These are phyloP conservation scores for Parastagonospora avenae DNA, from an alignment of 2,329 filamentous ascomycete species.

Conservation along the genomic window DNA sequence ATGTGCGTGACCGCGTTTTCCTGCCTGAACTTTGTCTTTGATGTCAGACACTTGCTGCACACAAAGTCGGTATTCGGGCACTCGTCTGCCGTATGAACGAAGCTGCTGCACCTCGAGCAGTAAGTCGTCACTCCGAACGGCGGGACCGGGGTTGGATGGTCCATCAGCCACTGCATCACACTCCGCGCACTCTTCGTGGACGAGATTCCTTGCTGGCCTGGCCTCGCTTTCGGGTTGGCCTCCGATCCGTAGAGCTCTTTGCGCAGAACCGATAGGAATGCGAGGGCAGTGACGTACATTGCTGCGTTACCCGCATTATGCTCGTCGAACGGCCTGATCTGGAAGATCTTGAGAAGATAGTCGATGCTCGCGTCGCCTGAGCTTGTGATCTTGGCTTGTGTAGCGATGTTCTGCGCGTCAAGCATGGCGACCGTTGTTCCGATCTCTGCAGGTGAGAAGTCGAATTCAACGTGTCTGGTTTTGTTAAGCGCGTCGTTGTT, in stretches of 20 bases:
- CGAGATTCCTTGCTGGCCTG: conserved; percentile 13
- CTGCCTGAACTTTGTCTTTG: conserved; percentile 8
- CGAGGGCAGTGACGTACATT: conserved; percentile 17
- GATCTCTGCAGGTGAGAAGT: conserved; percentile 12
- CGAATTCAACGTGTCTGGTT: conserved; percentile 7
- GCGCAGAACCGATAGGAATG: conserved; percentile 14
- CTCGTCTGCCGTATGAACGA: conserved; percentile 2
- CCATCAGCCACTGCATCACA: conserved; percentile 17
- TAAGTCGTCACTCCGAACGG: conserved; percentile 12
- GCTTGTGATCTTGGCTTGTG: conserved; percentile 12
- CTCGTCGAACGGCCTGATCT: conserved; percentile 1
- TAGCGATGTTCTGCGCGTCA: conserved; percentile 18
- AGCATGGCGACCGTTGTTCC: conserved; percentile 16
- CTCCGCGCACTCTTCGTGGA: conserved; percentile 7
- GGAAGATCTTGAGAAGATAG: conserved; percentile 10
- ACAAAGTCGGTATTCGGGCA: conserved; percentile 9
- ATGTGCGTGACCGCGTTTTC: conserved; percentile 15
- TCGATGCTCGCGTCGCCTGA: conserved; percentile 1
- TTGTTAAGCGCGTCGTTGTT: conserved; percentile 7
- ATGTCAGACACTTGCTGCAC: conserved; percentile 9
- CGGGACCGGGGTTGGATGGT: conserved; percentile 17
- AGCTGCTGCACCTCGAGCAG: conserved; percentile 14
- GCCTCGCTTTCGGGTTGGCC: conserved; percentile 9
- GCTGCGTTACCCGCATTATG: conserved; percentile 17
- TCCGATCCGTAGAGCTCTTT: conserved; percentile 7